Base-by-base conservation (phyloP, 2,329 filamentous ascomycete species). In the Coniochaeta ligniaria region DNA sequence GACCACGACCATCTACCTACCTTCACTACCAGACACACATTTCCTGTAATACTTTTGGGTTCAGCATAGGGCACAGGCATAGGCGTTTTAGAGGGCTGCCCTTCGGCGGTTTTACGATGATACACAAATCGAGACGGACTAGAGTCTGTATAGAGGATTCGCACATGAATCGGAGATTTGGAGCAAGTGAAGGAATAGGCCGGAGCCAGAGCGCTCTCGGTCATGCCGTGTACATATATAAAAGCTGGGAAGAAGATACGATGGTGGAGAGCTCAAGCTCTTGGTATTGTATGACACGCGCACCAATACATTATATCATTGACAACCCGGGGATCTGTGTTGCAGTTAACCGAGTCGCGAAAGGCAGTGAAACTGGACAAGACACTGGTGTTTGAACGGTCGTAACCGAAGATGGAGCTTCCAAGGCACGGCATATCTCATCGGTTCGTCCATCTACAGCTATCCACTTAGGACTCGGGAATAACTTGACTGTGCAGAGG, bases 21-120 rank as follows among this genome's bases (percentile, higher is more conserved):
- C 35, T 35, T 17, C 61, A 58, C 41, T 62, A 61, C 45, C 52
- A 41, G 62, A 55, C 55, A 63, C 47, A 33, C 4, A 61, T 59
- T 50, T 57, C 31, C 28, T 57, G 35, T 57, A 56, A 57, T 57
- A 57, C 54, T 16, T 35, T 38, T 5, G 22, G 28, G 54, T 35
- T 38, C 54, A 38, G 54, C 54, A 57, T 36, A 36, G n/a, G 28
- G 52, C 17, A 50, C 33, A 20, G 54, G 54, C 35, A 57, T 38
- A 2, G 54, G 54, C 54, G 54, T 57, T 57, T 35, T 22, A 24
- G 26, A 38, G n/a, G 35, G 54, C 24, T 35, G 28, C 22, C 14
- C 26, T 52, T 52, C 3, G 47, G 24, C 14, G 47, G 12, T 17
- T 47, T 31, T 17, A 26, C 47, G 47, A 24, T 4, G 28, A 28